These are phyloP conservation scores for Cercophora newfieldiana DNA, from an alignment of 495 filamentous ascomycete species.

Conservation along the genomic window DNA sequence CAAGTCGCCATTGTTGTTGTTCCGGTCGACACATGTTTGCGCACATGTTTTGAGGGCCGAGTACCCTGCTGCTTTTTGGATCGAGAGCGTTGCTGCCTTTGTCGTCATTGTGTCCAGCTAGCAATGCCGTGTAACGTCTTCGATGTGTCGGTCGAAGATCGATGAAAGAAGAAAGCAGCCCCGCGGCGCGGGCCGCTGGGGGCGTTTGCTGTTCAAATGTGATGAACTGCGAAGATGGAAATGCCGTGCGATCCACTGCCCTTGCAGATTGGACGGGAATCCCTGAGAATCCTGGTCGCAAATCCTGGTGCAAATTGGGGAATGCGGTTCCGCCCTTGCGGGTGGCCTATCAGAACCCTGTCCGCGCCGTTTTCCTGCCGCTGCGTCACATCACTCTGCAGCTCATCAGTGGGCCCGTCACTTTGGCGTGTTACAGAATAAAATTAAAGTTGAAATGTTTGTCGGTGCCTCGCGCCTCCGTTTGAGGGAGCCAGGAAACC, in stretches of 20 bases:
- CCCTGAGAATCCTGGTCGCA: background rate
- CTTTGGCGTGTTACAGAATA: background rate
- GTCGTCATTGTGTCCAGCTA: background rate
- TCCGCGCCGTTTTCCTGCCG: background rate
- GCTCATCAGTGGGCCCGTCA: background rate
- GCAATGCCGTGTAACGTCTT: background rate
- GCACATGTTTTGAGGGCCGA: background rate
- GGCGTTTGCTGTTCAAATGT: background rate
- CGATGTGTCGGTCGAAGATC: background rate
- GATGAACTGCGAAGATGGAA: background rate
- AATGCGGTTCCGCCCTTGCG: background rate
- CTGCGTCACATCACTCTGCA: background rate
- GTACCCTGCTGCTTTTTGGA: conserved; percentile 1
- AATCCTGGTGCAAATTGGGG: background rate
- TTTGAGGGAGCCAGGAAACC: background rate
- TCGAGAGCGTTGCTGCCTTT: background rate
- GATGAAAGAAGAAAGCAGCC: background rate
- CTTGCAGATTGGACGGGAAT: no score
- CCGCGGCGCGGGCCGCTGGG: background rate
- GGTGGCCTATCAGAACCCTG: background rate
- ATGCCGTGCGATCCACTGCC: background rate
- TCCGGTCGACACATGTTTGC: conserved; percentile 5
- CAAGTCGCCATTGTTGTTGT: conserved; percentile 1
- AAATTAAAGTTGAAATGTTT: background rate
- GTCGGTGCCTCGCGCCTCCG: background rate